Evolutionary conservation across 148 eudicot species (phyloP).

Genomic region (Heliosperma pusillum): DNA sequence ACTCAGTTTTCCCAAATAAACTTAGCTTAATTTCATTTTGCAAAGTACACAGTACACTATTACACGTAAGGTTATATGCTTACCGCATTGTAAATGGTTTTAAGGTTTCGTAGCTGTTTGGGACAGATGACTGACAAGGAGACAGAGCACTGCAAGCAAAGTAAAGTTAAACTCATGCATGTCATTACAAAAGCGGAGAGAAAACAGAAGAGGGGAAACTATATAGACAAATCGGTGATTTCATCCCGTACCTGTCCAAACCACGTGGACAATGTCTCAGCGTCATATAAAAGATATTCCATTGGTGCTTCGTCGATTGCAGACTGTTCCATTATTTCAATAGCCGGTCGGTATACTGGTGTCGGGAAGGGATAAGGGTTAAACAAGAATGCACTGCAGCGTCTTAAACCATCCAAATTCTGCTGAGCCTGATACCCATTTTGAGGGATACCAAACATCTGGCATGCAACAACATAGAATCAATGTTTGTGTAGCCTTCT

Average conservation of each 20-base stretch:
- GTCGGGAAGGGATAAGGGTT: slow-evolving; percentile 89
- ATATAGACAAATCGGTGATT: slow-evolving; percentile 3
- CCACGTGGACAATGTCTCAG: slow-evolving; percentile 72
- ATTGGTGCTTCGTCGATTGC: slow-evolving; percentile 54
- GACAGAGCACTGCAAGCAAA: slow-evolving; percentile 68
- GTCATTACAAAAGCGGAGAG: slow-evolving; percentile 7
- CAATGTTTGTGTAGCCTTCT: too few species aligned
- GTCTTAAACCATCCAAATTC: slow-evolving; percentile 62
- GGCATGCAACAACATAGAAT: slow-evolving; percentile 12
- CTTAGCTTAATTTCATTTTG: too few species aligned
- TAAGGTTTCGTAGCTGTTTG: slow-evolving; percentile 67
- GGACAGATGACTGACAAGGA: slow-evolving; percentile 90
- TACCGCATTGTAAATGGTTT: slow-evolving; percentile 75
- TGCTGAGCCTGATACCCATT: slow-evolving; percentile 62
- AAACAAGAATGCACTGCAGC: slow-evolving; percentile 78
- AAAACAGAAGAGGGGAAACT: neutral
- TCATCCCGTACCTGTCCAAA: slow-evolving; percentile 58
- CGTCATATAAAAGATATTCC: slow-evolving; percentile 64
- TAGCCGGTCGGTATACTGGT: slow-evolving; percentile 74
- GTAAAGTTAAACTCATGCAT: slow-evolving; percentile 19
- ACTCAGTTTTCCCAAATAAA: too few species aligned
- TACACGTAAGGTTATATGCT: slow-evolving; percentile 16
- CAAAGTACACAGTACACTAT: too few species aligned
- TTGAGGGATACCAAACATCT: slow-evolving; percentile 68
- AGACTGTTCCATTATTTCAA: slow-evolving; percentile 55